phyloP scores from a whole-genome alignment of 108 stramenopile species.

The Cyclotella atomus region DNA sequence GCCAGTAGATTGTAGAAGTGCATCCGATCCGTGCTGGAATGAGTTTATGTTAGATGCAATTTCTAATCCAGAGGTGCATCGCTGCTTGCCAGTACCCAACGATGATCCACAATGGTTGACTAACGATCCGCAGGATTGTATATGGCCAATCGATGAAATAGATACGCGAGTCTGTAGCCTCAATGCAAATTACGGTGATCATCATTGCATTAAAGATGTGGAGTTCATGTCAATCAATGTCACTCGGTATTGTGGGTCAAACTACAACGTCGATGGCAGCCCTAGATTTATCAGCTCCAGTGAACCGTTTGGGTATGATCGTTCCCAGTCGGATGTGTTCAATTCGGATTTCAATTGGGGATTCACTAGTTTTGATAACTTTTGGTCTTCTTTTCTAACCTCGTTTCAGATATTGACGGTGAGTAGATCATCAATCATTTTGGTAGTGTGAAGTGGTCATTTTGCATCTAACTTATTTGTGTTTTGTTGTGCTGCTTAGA shows the following conservation, averaged over 20 bases:
- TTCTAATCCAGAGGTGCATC: conserved; percentile 26
- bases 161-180: conserved; percentile 43
- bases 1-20: conserved; percentile 45
- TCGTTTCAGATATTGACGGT: conserved; percentile 70
- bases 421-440: background rate
- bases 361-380: conserved; percentile 65
- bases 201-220: conserved; percentile 15
- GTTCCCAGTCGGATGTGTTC: conserved; percentile 37
- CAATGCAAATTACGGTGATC: conserved; percentile 7
- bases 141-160: conserved; percentile 56
- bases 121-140: conserved; percentile 43
- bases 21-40: conserved; percentile 46
- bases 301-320: conserved; percentile 38
- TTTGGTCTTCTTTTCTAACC: conserved; percentile 57
- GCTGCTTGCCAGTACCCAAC: conserved; percentile 51
- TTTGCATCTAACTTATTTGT: background rate
- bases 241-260: conserved; percentile 44
- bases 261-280: conserved; percentile 53
- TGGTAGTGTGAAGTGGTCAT: background rate
- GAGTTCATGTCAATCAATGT: background rate
- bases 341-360: conserved; percentile 57
- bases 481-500: background rate
- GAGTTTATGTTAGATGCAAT: conserved; percentile 31
- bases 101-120: conserved; percentile 47
- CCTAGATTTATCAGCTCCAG: conserved; percentile 33